These are phyloP conservation scores for Berberis thunbergii DNA, from an alignment of 164 flowering plant species.

Conservation along the genomic window DNA sequence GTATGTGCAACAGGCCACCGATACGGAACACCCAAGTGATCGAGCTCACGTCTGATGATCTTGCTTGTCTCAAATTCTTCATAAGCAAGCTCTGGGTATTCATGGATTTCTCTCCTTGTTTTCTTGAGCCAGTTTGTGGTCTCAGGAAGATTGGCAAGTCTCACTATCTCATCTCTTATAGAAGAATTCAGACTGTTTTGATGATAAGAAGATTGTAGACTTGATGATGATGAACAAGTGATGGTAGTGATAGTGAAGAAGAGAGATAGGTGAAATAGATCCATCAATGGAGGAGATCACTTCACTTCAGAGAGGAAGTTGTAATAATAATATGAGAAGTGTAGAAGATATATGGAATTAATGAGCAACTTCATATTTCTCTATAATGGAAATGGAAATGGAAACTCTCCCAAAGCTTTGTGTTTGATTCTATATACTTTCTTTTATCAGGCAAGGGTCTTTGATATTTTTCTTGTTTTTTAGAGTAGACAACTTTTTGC, in stretches of 20 bases:
- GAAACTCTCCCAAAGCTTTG: too few relatives aligned
- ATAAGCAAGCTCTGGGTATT: constrained; percentile 70
- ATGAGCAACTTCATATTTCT: too few relatives aligned
- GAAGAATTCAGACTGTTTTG: constrained; percentile 2
- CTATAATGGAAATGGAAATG: too few relatives aligned
- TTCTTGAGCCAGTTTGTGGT: constrained; percentile 40
- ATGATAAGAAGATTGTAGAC: constrained; percentile 3
- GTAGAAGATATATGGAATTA: too few relatives aligned
- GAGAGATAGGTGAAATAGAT: constrained; percentile 6
- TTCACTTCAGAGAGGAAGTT: too few relatives aligned
- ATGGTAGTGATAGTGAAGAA: background rate
- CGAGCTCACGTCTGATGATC: constrained; percentile 52
- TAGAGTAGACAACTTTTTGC: too few relatives aligned
- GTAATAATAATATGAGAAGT: too few relatives aligned
- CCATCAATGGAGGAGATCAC: constrained; percentile 8
- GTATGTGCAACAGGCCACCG: constrained; percentile 50
- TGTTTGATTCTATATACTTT: too few relatives aligned
- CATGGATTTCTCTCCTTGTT: constrained; percentile 62
- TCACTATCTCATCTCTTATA: constrained; percentile 20
- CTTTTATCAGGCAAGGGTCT: too few relatives aligned
- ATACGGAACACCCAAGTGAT: constrained; percentile 40
- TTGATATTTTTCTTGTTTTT: too few relatives aligned
- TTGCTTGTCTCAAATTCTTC: constrained; percentile 58
- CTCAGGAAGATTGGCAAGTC: constrained; percentile 32
- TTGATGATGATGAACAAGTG: background rate